A percentile compares a stretch with the other conserved stretches of the same genome.
phyloP scores from a whole-genome alignment of 768 basidiomycete species.

The Hygrocybe coccinea region DNA sequence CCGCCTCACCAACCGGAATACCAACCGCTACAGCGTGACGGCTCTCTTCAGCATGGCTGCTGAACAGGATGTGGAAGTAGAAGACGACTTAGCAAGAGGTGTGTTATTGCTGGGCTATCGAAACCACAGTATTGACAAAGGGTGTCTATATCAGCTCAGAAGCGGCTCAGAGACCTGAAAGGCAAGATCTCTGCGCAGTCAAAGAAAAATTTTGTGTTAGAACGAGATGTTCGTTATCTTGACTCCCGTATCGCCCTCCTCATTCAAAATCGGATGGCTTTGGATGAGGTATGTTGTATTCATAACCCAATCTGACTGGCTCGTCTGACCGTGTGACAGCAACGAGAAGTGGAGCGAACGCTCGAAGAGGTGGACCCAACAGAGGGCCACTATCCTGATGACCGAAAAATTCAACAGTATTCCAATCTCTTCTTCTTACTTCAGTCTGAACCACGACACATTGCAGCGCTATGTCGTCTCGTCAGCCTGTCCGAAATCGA shows the following conservation, averaged over 20 bases:
- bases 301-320: slow-evolving; percentile 4
- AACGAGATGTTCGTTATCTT: slow-evolving; percentile 96
- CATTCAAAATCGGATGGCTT: slow-evolving; percentile 97
- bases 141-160: slow-evolving; percentile 65
- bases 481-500: slow-evolving; percentile 97
- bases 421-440: slow-evolving; percentile 98
- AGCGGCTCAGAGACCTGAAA: slow-evolving; percentile 93
- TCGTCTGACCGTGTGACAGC: slow-evolving; percentile 41
- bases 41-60: slow-evolving; percentile 97
- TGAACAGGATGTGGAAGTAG: slow-evolving; percentile 96
- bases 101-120: slow-evolving; percentile 23
- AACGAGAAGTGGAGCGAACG: slow-evolving; percentile 91
- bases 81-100: slow-evolving; percentile 95
- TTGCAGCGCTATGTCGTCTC: slow-evolving; percentile 92
- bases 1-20: slow-evolving; percentile 85
- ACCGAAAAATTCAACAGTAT: slow-evolving; percentile 91
- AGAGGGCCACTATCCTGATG: slow-evolving; percentile 90
- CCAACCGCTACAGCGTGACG: slow-evolving; percentile 93
- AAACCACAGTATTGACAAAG: slow-evolving; percentile 2
- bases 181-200: slow-evolving; percentile 96
- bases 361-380: slow-evolving; percentile 94
- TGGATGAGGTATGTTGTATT: slow-evolving; percentile 69
- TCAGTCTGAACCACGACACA: slow-evolving; percentile 95
- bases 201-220: slow-evolving; percentile 99
- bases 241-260: slow-evolving; percentile 95